A percentile compares a stretch with the other conserved stretches of the same genome.
Evolutionary conservation across 2,329 filamentous ascomycete genomes (phyloP).

Genomic region (Aphanocladium album): DNA sequence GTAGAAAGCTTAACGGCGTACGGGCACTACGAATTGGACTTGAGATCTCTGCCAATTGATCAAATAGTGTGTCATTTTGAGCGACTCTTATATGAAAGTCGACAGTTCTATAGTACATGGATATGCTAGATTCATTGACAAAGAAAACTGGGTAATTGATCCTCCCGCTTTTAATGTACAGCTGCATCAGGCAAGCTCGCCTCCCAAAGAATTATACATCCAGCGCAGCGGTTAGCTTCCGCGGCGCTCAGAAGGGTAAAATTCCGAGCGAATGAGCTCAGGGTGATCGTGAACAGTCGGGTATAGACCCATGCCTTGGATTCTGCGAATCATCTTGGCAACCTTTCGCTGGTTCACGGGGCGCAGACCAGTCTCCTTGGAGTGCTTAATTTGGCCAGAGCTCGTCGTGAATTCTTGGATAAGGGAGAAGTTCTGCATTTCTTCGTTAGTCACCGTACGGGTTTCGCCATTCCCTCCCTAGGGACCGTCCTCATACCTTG

Average conservation of each 20-base stretch:
- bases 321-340: constrained; percentile 84
- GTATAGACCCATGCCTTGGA: constrained; percentile 85
- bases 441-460: not conserved
- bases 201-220: not conserved
- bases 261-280: constrained; percentile 57
- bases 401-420: constrained; percentile 83
- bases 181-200: not conserved
- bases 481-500: constrained; percentile 54
- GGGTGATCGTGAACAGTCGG: constrained; percentile 88
- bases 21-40: not conserved
- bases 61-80: not conserved
- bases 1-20: not conserved
- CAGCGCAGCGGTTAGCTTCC: not conserved
- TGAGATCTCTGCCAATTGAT: not conserved
- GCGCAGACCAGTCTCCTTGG: constrained; percentile 70
- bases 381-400: constrained; percentile 78
- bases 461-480: not conserved
- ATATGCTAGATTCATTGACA: constrained; percentile 5
- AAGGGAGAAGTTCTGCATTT: constrained; percentile 76
- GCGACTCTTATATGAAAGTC: not conserved
- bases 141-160: not conserved
- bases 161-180: constrained; percentile 2
- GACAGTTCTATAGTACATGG: constrained; percentile 7
- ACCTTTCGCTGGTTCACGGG: constrained; percentile 90
- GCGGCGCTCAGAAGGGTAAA: constrained; percentile 20